Evolutionary conservation across 2,329 filamentous ascomycete species (phyloP).

Genomic region (Remersonia thermophila): DNA sequence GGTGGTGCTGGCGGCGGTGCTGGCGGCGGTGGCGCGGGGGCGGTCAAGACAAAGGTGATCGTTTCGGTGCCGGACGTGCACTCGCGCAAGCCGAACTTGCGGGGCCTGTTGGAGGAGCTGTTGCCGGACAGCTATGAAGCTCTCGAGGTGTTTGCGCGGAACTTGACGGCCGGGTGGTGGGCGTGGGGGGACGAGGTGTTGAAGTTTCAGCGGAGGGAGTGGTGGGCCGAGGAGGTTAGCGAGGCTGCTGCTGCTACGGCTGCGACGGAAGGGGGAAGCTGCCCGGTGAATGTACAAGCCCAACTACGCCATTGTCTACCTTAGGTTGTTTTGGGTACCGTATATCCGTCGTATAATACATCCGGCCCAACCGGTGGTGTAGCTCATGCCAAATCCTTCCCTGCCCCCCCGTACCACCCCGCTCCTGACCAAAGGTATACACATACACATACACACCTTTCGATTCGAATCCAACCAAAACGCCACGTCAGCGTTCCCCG

Average conservation of each 20-base stretch:
- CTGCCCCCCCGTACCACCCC: background rate
- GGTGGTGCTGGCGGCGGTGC: background rate
- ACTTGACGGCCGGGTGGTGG: slow-evolving; percentile 65
- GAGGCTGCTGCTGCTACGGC: background rate
- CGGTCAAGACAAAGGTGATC: slow-evolving; percentile 40
- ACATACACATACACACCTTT: no score
- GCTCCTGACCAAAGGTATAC: no score
- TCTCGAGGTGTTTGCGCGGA: slow-evolving; percentile 67
- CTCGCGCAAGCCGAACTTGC: slow-evolving; percentile 65
- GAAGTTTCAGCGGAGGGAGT: slow-evolving; percentile 49
- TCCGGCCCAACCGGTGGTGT: background rate
- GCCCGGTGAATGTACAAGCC: slow-evolving; percentile 7
- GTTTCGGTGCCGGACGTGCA: slow-evolving; percentile 63
- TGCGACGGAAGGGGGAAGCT: no score
- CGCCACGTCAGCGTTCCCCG: no score
- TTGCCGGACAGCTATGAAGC: slow-evolving; percentile 40
- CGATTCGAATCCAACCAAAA: no score
- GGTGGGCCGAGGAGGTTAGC: slow-evolving; percentile 30
- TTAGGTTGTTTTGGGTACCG: background rate
- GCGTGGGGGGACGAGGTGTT: slow-evolving; percentile 65
- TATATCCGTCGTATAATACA: slow-evolving; percentile 11
- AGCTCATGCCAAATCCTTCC: background rate
- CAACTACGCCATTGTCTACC: slow-evolving; percentile 8
- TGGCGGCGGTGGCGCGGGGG: slow-evolving; percentile 11
- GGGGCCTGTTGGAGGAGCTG: slow-evolving; percentile 44